These are phyloP conservation scores for Pleurotus citrinopileatus DNA, from an alignment of 768 basidiomycete species.

Conservation along the genomic window DNA sequence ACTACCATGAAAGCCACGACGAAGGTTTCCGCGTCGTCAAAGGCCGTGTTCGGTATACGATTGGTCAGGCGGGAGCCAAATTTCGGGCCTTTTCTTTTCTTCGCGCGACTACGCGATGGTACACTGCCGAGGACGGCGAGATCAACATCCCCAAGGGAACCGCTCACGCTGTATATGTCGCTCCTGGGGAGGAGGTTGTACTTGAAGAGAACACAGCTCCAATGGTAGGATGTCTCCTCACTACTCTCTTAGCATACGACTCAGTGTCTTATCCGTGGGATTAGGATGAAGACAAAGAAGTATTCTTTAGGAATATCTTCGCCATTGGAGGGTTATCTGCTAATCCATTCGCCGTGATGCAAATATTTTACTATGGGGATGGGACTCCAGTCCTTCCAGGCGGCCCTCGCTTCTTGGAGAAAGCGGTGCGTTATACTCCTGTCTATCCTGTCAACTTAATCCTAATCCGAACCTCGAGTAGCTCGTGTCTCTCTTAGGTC, in stretches of 20 bases:
- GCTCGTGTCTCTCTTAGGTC: neutral
- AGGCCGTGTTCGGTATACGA: slow-evolving; percentile 5
- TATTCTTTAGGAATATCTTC: slow-evolving; percentile 6
- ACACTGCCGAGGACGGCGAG: slow-evolving; percentile 4
- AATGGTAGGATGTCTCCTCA: neutral
- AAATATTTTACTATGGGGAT: slow-evolving; percentile 6
- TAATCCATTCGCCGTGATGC: slow-evolving; percentile 7
- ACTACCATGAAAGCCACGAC: slow-evolving; percentile 3
- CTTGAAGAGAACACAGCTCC: slow-evolving; percentile 5
- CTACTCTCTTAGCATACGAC: neutral
- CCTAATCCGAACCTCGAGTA: neutral
- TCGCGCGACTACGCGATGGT: neutral
- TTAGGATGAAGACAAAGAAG: slow-evolving; percentile 6
- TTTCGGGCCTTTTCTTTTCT: slow-evolving; percentile 1
- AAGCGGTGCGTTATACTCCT: neutral
- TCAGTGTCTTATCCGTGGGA: no score
- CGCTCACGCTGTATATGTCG: neutral
- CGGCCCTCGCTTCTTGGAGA: slow-evolving; percentile 2
- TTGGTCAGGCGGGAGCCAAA: slow-evolving; percentile 3
- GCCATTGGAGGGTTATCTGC: neutral
- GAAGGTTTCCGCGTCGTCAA: slow-evolving; percentile 4
- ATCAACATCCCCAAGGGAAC: slow-evolving; percentile 5
- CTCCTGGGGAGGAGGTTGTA: neutral
- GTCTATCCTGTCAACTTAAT: neutral
- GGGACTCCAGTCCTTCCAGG: slow-evolving; percentile 4